Evolutionary conservation across 768 basidiomycete species (phyloP), one percentile per base, ranked within the genome.

Genomic region (Naematelia aurantialba): DNA sequence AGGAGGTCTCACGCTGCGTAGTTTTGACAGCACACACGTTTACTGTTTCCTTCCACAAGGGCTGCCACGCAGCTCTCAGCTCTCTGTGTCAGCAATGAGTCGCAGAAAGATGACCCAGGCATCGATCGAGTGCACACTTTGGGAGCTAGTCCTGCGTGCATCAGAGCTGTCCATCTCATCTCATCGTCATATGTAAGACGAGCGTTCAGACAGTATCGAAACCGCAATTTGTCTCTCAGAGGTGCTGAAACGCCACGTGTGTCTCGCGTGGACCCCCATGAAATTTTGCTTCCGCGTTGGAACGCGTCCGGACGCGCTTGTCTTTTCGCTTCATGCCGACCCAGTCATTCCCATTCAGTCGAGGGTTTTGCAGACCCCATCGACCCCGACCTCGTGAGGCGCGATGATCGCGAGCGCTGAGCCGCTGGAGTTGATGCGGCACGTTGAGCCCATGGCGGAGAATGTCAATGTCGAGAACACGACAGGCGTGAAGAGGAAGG

Each of bases 381-480:
- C 8, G 17, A 39, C 34, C 8, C 17, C 34, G n/a, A 39, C 34
- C 34, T 8, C 34, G 34, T 39, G 8, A 17, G 17, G 34, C 8
- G 8, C 8, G 34, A 39, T 39, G 34, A 17, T 39, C 8, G 17
- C 34, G 17, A 39, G 34, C 17, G 34, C 8, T 17, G 34, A 39
- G 34, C 8, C 17, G 8, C 34, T 8, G 17, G 42, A 55, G 5
- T 5, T 45, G 8, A 11, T 8, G n/a, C 44, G 54, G 45, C 22
- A 17, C 25, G 19, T 54, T 31, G 56, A 58, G 25, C 61, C 61
- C 3, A 62, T 63, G 62, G 47, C 57, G 27, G 50, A 52, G 46
- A 63, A 63, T 45, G 24, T 51, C 19, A 45, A 30, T n/a, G 11
- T 30, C 2, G 31, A 29, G 46, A 42, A 31, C 54, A 45, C 51